Evolutionary conservation across 2,329 filamentous ascomycete species (phyloP).

Genomic region (Plenodomus biglobosus): DNA sequence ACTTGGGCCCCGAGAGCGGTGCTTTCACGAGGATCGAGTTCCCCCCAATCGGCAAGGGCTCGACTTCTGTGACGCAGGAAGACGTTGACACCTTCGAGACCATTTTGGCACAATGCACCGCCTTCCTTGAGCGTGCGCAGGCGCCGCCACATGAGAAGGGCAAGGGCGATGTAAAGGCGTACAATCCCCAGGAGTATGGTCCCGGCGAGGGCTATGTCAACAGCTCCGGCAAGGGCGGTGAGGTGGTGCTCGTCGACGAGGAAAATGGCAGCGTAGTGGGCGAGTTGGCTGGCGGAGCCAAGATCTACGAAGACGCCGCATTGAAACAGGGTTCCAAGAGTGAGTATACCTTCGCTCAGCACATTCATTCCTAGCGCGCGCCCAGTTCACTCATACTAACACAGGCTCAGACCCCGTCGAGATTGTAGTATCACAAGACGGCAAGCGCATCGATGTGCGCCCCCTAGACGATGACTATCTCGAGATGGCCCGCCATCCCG

Average conservation of each 20-base stretch:
- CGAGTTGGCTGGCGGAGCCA: slow-evolving; percentile 79
- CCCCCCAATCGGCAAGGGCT: slow-evolving; percentile 68
- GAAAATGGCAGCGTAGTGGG: slow-evolving; percentile 95
- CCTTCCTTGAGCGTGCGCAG: slow-evolving; percentile 83
- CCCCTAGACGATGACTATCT: slow-evolving; percentile 72
- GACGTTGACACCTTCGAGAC: slow-evolving; percentile 97
- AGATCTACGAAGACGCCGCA: slow-evolving; percentile 73
- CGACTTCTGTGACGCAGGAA: slow-evolving; percentile 71
- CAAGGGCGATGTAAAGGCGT: slow-evolving; percentile 49
- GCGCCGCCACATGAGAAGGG: slow-evolving; percentile 53
- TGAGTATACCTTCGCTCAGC: slow-evolving; percentile 47
- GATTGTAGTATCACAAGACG: slow-evolving; percentile 70
- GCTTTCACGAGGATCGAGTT: slow-evolving; percentile 95
- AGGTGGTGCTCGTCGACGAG: slow-evolving; percentile 92
- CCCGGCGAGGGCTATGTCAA: slow-evolving; percentile 76
- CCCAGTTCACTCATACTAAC: slow-evolving; percentile 24
- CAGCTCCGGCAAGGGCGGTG: slow-evolving; percentile 54
- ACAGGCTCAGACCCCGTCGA: slow-evolving; percentile 69
- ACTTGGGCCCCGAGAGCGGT: slow-evolving; percentile 81
- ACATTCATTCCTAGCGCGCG: background rate
- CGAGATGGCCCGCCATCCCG: slow-evolving; percentile 77
- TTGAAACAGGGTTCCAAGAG: slow-evolving; percentile 90
- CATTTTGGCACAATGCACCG: slow-evolving; percentile 95
- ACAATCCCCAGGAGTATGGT: slow-evolving; percentile 80
- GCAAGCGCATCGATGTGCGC: slow-evolving; percentile 67